Conservation (phyloP, 1,284 basidiomycete genomes). For the Melampsora americana region DNA sequence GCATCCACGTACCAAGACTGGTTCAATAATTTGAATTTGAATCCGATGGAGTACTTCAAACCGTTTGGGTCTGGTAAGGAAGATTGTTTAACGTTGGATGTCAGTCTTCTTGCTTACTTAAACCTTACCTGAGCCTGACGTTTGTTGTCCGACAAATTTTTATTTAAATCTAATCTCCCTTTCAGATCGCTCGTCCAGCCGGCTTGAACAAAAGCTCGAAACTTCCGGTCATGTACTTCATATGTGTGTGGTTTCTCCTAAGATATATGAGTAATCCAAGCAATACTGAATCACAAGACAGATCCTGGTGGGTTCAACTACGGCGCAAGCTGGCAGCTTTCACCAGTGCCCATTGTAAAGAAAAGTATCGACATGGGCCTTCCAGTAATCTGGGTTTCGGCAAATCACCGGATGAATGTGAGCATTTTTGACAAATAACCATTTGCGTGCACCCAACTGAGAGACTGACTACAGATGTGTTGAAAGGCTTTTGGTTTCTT, state of each 20-base stretch:
- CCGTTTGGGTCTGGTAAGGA: constrained; percentile 34
- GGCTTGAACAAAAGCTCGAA: constrained; percentile 17
- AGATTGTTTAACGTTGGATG: constrained; percentile 37
- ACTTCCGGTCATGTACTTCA: constrained; percentile 35
- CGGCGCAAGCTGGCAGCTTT: constrained; percentile 27
- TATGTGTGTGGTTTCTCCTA: constrained; percentile 6
- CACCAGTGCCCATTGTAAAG: constrained; percentile 56
- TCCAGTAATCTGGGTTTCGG: constrained; percentile 61
- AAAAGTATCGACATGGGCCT: constrained; percentile 59
- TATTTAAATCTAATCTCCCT: neutral
- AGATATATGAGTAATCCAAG: neutral
- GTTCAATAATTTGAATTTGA: constrained; percentile 24
- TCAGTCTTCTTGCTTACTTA: constrained; percentile 5
- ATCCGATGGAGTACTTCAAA: constrained; percentile 25
- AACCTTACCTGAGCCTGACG: neutral
- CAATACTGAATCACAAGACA: neutral
- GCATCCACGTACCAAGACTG: constrained; percentile 23
- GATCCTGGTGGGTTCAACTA: constrained; percentile 42
- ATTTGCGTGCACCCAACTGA: neutral
- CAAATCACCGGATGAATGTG: constrained; percentile 60
- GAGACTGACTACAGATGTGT: neutral
- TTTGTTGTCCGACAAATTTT: neutral
- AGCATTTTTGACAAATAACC: neutral
- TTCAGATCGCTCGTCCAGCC: constrained; percentile 25
- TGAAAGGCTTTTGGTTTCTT: constrained; percentile 58